Evolutionary conservation across 805 yeast species (phyloP), one percentile per base, ranked within the genome.

Genomic region (Hanseniaspora clermontiae): DNA sequence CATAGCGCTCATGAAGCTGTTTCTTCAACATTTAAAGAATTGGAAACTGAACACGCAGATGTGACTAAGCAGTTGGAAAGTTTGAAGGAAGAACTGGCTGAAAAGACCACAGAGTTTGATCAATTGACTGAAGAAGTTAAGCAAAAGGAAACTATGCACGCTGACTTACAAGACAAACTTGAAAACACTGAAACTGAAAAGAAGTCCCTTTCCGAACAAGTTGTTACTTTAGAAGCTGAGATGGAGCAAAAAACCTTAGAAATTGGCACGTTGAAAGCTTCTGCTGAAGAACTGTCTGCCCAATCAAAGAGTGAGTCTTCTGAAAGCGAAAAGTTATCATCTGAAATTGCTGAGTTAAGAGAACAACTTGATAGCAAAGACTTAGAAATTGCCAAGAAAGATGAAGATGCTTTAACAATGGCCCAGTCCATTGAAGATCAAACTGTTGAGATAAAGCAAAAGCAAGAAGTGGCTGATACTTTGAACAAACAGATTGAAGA

Each of bases 61-160:
- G 14, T 27, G n/a, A 42, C 14, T 3, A 24, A 17, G 17, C 20
- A 45, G 6, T 17, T 34, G 19, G 39, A 36, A 31, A 11, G 19
- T 17, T 29, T 45, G 24, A 40, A 36, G 9, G 32, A 32, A 11
- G 42, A 57, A 1, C 42, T 60, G 19, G 45, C 57, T 9, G 62
- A 60, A 1, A 45, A 65, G 43, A 60, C 60, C 32, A 29, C 59
- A 7, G 60, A 62, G 11, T 40, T 62, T n/a, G 58, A 17, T 40
- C 29, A 55, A 19, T 39, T 40, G 7, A 49, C 4, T 47, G 48
- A 19, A 19, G 48, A 19, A n/a, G 38, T 36, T 14, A 15, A 36
- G 14, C n/a, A 36, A 15, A 36, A 36, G 38, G 38, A 36, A 36
- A 14, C 38, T 2, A 15, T 36, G 15, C n/a, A 14, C n/a, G 14